phyloP scores from a whole-genome alignment of 225 moss, liverwort and hornwort genomes.

The Pseudisothecium myosuroides region DNA sequence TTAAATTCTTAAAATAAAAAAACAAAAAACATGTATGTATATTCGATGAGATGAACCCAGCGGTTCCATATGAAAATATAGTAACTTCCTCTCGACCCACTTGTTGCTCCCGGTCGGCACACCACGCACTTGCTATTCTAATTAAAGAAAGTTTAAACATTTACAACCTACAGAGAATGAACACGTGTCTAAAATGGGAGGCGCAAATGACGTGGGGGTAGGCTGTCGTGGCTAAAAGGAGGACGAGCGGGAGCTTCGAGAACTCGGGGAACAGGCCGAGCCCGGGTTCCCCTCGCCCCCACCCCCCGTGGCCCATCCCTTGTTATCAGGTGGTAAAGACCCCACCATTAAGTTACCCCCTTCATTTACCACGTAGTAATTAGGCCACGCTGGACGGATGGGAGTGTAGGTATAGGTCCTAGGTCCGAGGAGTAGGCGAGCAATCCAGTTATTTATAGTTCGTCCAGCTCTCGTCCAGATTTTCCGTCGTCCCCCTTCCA shows the following conservation, averaged over 20 bases:
- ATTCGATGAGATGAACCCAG: neutral
- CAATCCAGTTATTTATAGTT: neutral
- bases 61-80: too few relatives aligned
- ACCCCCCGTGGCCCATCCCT: neutral
- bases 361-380: neutral
- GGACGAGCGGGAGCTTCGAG: neutral
- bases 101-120: neutral
- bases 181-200: neutral
- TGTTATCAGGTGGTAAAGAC: neutral
- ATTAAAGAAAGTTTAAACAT: neutral
- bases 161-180: neutral
- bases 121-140: neutral
- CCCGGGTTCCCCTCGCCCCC: neutral
- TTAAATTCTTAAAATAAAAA: too few relatives aligned
- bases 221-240: neutral
- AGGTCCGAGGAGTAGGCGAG: neutral
- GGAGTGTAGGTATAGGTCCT: neutral
- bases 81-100: neutral
- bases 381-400: neutral
- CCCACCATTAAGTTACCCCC: neutral
- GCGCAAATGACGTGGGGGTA: neutral
- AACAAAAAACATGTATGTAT: neutral
- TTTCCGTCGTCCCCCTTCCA: neutral
- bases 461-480: neutral
- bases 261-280: neutral